Evolutionary conservation across 306 rosid genomes (phyloP).

Genomic region (Glycine latifolia): DNA sequence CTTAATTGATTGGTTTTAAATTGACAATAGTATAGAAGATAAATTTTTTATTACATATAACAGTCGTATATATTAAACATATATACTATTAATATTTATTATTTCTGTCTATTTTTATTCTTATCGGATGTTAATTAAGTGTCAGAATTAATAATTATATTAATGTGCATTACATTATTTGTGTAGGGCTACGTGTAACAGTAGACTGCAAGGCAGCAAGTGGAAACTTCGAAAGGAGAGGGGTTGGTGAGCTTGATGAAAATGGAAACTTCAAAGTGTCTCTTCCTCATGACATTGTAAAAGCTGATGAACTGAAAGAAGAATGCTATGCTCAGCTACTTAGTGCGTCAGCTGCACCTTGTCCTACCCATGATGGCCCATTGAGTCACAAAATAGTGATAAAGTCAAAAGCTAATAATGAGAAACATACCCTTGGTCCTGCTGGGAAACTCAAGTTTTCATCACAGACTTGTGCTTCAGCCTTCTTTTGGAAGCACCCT

Average conservation of each 20-base stretch:
- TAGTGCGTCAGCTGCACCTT: constrained; percentile 70
- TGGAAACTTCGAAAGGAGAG: constrained; percentile 71
- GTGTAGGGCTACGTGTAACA: constrained; percentile 71
- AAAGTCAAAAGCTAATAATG: constrained; percentile 53
- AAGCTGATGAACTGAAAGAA: constrained; percentile 64
- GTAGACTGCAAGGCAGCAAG: constrained; percentile 74
- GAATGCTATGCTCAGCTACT: constrained; percentile 89
- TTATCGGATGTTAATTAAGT: too few relatives aligned
- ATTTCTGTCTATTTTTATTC: too few relatives aligned
- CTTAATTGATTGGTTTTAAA: background rate
- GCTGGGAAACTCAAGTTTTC: constrained; percentile 70
- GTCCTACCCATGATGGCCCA: constrained; percentile 66
- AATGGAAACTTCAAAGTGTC: constrained; percentile 78
- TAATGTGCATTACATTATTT: background rate
- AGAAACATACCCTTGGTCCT: constrained; percentile 62
- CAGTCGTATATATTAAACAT: too few relatives aligned
- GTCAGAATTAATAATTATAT: background rate
- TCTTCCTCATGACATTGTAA: constrained; percentile 64
- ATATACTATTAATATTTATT: too few relatives aligned
- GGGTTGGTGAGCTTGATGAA: constrained; percentile 63
- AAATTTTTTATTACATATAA: background rate
- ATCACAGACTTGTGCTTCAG: constrained; percentile 71
- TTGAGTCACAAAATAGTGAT: constrained; percentile 62
- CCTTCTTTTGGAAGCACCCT: constrained; percentile 71
- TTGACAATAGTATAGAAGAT: background rate